These are phyloP conservation scores for Cyberlindnera subsufficiens DNA, from an alignment of 805 yeast genomes.

Conservation along the genomic window DNA sequence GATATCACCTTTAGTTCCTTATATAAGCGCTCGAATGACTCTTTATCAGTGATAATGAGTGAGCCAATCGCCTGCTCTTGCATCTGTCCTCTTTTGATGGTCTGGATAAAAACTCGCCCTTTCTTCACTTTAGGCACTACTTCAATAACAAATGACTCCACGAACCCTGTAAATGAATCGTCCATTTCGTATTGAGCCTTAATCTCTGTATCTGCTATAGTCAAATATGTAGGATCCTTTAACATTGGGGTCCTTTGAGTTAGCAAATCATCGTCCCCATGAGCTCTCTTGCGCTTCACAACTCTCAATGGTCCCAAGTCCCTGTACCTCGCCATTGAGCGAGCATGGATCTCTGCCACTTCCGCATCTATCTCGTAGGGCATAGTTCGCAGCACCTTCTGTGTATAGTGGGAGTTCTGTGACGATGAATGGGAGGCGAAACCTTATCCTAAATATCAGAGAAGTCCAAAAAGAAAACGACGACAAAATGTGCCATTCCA, in stretches of 20 bases:
- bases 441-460: too few relatives aligned
- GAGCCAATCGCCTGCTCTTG: constrained; percentile 3
- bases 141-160: constrained; percentile 1
- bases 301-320: neutral
- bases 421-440: too few relatives aligned
- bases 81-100: constrained; percentile 11
- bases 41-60: neutral
- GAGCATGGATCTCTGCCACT: neutral
- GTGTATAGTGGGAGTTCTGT: too few relatives aligned
- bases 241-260: neutral
- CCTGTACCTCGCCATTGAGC: neutral
- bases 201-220: constrained; percentile 2
- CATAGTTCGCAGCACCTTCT: too few relatives aligned
- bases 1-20: neutral
- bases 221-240: constrained; percentile 2
- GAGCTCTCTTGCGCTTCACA: neutral
- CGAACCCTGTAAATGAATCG: neutral
- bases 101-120: constrained; percentile 1
- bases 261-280: neutral
- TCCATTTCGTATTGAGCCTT: neutral
- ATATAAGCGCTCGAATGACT: neutral
- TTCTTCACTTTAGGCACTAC: neutral
- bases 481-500: too few relatives aligned
- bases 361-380: neutral
- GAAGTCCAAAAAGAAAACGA: too few relatives aligned